phyloP scores from a whole-genome alignment of 257 asterid genomes.

The Forsythia viridissima region DNA sequence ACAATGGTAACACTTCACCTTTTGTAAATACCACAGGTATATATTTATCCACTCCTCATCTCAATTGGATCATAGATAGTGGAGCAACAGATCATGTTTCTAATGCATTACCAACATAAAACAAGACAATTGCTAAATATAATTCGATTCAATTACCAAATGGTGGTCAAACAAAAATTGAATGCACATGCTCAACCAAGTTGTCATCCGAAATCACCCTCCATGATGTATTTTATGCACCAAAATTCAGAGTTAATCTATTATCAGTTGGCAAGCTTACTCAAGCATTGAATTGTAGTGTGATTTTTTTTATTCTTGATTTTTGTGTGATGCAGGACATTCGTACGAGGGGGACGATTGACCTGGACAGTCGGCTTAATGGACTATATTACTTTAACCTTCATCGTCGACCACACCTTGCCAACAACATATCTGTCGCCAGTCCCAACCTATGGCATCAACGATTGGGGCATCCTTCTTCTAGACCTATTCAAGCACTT shows the following conservation, averaged over 20 bases:
- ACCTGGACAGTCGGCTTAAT: neutral
- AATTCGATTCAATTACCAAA: neutral
- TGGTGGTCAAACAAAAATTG: neutral
- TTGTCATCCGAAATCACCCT: neutral
- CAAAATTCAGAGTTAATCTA: neutral
- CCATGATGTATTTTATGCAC: neutral
- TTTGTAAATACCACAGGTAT: neutral
- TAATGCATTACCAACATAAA: neutral
- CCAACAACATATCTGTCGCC: neutral
- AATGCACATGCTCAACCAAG: neutral
- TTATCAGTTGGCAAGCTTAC: slow-evolving; percentile 1
- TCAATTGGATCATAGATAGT: neutral
- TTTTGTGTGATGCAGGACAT: slow-evolving; percentile 14
- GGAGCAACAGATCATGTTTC: neutral
- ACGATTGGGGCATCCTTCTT: slow-evolving; percentile 9
- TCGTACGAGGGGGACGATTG: neutral
- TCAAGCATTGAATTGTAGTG: neutral
- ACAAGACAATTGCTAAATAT: too few species aligned
- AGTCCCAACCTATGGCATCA: neutral
- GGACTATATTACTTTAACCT: neutral
- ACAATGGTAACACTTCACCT: neutral
- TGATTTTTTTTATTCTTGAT: neutral
- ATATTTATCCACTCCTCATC: neutral
- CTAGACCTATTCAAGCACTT: neutral
- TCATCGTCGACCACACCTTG: neutral